Evolutionary conservation across 2,329 filamentous ascomycete genomes (phyloP).

Genomic region (Trichoderma hamatum): DNA sequence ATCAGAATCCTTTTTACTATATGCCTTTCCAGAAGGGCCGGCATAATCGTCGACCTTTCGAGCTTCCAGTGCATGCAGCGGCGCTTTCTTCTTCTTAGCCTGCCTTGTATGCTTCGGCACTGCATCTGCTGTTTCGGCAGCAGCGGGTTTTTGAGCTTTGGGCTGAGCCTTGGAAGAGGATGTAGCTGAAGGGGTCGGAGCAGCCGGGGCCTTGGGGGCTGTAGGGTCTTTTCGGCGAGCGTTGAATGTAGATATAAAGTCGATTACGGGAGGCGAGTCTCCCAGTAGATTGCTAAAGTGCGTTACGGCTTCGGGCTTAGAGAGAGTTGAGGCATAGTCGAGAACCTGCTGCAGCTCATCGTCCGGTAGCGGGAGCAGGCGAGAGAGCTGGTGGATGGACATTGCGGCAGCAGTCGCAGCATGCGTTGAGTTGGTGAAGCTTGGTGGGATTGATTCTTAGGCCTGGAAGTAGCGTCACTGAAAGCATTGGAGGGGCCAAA

Average conservation of each 20-base stretch:
- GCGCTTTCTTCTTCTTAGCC: slow-evolving; percentile 60
- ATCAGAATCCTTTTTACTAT: slow-evolving; percentile 71
- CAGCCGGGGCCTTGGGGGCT: slow-evolving; percentile 37
- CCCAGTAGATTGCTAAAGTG: slow-evolving; percentile 89
- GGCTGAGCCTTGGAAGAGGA: neutral
- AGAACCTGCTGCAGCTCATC: slow-evolving; percentile 83
- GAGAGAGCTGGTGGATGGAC: slow-evolving; percentile 70
- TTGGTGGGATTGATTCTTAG: neutral
- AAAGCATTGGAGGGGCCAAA: neutral
- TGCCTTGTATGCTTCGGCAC: slow-evolving; percentile 55
- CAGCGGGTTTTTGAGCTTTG: slow-evolving; percentile 32
- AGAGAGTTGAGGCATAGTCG: slow-evolving; percentile 76
- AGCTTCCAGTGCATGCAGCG: slow-evolving; percentile 65
- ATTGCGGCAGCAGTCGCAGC: slow-evolving; percentile 40
- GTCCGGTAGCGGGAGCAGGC: slow-evolving; percentile 81
- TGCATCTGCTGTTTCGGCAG: slow-evolving; percentile 40
- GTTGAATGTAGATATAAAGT: slow-evolving; percentile 84
- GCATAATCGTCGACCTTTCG: slow-evolving; percentile 63
- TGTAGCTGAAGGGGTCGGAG: slow-evolving; percentile 26
- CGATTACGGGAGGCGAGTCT: slow-evolving; percentile 74
- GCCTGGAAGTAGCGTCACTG: neutral
- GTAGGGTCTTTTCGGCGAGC: slow-evolving; percentile 56
- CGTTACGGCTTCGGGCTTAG: slow-evolving; percentile 75
- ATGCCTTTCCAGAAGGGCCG: slow-evolving; percentile 68
- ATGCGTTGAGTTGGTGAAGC: neutral